A percentile compares a stretch with the other conserved stretches of the same genome.
phyloP scores from a whole-genome alignment of 2,329 filamentous ascomycete species.

The Botrytis pseudocinerea region DNA sequence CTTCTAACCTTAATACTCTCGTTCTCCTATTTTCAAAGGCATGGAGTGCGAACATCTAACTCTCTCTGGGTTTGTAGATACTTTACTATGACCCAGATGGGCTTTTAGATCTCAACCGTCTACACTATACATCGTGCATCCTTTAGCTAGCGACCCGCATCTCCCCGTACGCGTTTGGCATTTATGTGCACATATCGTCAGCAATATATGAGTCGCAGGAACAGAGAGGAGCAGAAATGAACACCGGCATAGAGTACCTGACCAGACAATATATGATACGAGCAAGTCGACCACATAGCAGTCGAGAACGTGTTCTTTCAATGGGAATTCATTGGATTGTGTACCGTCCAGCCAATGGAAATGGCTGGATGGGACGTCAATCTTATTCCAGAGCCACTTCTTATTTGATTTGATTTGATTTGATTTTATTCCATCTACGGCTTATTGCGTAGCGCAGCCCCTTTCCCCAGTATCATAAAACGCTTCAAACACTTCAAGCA shows the following conservation, averaged over 20 bases:
- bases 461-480: neutral
- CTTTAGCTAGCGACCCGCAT: neutral
- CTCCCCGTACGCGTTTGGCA: neutral
- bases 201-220: neutral
- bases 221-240: neutral
- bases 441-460: neutral
- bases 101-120: too few relatives aligned
- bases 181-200: neutral
- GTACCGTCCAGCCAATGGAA: neutral
- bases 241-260: neutral
- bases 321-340: neutral
- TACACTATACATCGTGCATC: neutral
- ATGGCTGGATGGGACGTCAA: neutral
- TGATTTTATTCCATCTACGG: neutral
- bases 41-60: too few relatives aligned
- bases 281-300: neutral
- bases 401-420: neutral
- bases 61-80: too few relatives aligned
- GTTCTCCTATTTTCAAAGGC: too few relatives aligned
- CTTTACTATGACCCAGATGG: too few relatives aligned
- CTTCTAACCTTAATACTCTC: too few relatives aligned
- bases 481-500: too few relatives aligned
- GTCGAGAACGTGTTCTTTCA: slow-evolving; percentile 12
- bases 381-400: slow-evolving; percentile 7
- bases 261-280: neutral